phyloP scores from a whole-genome alignment of 805 yeast species.

The Candida chauliodis region DNA sequence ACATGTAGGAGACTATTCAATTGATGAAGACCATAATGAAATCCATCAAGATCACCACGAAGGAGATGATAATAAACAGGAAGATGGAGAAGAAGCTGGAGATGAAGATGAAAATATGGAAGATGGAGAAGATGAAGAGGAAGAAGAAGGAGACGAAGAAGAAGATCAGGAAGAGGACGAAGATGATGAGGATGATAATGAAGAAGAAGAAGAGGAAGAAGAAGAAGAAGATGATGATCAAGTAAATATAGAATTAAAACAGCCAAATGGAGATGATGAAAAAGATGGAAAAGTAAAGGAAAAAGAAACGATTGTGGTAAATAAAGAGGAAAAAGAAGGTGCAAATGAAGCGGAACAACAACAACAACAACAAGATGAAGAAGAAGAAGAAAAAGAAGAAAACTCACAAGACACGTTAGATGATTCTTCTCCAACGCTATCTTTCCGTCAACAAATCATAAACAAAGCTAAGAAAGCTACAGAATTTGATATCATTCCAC shows the following conservation, averaged over 20 bases:
- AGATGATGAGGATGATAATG: constrained; percentile 15
- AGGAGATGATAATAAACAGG: constrained; percentile 10
- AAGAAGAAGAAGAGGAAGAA: constrained; percentile 15
- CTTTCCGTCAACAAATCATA: constrained; percentile 26
- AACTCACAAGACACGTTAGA: background rate
- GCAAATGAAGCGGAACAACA: constrained; percentile 5
- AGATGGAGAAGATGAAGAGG: constrained; percentile 24
- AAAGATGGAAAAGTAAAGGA: constrained; percentile 14
- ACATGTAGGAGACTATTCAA: constrained; percentile 7
- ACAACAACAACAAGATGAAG: background rate
- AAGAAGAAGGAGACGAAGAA: constrained; percentile 21
- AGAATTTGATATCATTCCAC: constrained; percentile 71
- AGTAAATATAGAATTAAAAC: constrained; percentile 17
- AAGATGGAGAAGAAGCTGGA: no score
- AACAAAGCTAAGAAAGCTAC: constrained; percentile 49
- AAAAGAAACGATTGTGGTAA: constrained; percentile 16
- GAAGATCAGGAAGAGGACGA: constrained; percentile 19
- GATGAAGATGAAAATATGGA: constrained; percentile 13
- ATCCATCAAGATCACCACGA: constrained; percentile 14
- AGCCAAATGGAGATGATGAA: constrained; percentile 17
- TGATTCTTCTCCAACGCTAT: constrained; percentile 4
- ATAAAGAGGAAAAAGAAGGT: constrained; percentile 15
- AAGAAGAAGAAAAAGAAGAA: background rate
- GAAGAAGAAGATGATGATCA: constrained; percentile 12
- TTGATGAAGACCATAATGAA: constrained; percentile 6